phyloP scores from a whole-genome alignment of 345 rosid species.

The Passiflora organensis region DNA sequence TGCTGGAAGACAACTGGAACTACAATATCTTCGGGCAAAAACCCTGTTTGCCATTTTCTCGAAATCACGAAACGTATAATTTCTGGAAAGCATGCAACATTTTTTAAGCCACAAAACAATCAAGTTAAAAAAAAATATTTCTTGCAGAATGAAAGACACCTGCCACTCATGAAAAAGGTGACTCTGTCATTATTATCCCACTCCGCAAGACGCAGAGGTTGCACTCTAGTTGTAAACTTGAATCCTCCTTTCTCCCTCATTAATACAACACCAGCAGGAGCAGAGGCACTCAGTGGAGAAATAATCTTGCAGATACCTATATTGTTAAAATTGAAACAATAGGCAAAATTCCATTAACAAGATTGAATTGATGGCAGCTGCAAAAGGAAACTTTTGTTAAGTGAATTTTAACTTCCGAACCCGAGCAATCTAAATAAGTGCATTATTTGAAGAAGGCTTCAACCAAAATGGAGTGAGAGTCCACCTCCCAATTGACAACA shows the following conservation, averaged over 20 bases:
- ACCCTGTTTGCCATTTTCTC: conserved; percentile 99
- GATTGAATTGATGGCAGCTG: background rate
- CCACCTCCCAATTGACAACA: too few relatives aligned
- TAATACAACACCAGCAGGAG: conserved; percentile 90
- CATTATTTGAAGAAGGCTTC: too few relatives aligned
- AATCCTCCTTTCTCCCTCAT: conserved; percentile 85
- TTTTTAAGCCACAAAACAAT: conserved; percentile 25
- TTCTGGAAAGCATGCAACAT: conserved; percentile 52
- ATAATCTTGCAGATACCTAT: conserved; percentile 93
- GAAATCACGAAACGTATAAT: conserved; percentile 85
- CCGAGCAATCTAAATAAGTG: too few relatives aligned
- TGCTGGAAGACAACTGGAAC: conserved; percentile 86
- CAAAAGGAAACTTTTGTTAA: too few relatives aligned
- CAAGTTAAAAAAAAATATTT: conserved; percentile 5
- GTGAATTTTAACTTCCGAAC: too few relatives aligned
- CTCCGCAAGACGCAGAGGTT: conserved; percentile 96
- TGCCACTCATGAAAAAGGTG: conserved; percentile 98
- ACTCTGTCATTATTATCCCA: conserved; percentile 93
- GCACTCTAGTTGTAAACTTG: conserved; percentile 96
- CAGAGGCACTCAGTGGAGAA: conserved; percentile 78
- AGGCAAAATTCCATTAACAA: background rate
- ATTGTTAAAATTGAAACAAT: background rate
- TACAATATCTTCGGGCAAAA: conserved; percentile 88
- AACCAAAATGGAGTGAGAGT: too few relatives aligned
- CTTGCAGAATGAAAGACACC: conserved; percentile 40